Conservation (phyloP, 495 filamentous ascomycete genomes). For the Penicillium cinerascens region DNA sequence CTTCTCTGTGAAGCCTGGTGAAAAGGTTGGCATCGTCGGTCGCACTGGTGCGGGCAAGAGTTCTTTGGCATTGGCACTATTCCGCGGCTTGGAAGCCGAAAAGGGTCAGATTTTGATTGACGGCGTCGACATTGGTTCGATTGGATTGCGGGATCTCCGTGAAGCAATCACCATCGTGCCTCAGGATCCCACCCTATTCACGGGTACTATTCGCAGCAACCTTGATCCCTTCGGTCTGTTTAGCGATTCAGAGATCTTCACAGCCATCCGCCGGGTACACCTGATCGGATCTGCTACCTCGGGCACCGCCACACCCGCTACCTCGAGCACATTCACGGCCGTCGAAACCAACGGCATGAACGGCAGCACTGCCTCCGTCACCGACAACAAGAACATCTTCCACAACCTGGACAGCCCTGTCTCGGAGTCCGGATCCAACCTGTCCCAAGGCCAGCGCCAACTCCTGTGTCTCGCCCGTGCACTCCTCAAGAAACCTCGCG, state of each 20-base stretch:
- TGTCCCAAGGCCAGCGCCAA: conserved; percentile 95
- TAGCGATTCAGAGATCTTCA: conserved; percentile 89
- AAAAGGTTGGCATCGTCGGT: conserved; percentile 97
- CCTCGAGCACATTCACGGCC: conserved; percentile 30
- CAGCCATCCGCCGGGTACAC: conserved; percentile 83
- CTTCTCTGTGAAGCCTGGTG: conserved; percentile 79
- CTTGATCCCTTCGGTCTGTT: conserved; percentile 92
- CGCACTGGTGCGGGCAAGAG: conserved; percentile 97
- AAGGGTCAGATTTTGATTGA: conserved; percentile 88
- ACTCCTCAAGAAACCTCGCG: conserved; percentile 83
- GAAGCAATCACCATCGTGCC: conserved; percentile 97
- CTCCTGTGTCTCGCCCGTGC: conserved; percentile 93
- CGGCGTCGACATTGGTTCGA: conserved; percentile 78
- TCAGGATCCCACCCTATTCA: conserved; percentile 96
- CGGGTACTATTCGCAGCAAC: conserved; percentile 90
- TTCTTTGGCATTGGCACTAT: conserved; percentile 91
- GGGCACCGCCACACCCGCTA: conserved; percentile 41
- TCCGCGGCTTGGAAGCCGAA: conserved; percentile 93
- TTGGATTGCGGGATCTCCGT: conserved; percentile 87
- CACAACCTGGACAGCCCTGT: conserved; percentile 78
- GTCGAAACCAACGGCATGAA: conserved; percentile 42
- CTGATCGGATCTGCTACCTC: conserved; percentile 65
- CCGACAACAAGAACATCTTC: conserved; percentile 92
- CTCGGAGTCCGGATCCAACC: conserved; percentile 89
- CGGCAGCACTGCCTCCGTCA: conserved; percentile 27